Evolutionary conservation across 164 flowering plant species (phyloP), one percentile per base, ranked within the genome.

Genomic region (Buxus sempervirens): DNA sequence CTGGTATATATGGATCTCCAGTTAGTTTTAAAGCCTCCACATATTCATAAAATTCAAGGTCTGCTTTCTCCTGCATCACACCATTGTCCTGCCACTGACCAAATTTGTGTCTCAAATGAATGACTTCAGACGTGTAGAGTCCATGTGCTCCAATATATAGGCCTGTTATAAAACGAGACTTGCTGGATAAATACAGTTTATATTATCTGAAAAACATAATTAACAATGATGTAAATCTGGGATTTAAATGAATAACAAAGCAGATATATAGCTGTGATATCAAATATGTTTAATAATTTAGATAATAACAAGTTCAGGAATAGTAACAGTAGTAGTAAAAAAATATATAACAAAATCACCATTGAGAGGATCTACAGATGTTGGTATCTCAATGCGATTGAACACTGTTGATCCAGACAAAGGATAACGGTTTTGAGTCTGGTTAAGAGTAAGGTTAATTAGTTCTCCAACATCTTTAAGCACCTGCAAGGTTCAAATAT

Each of bases 1-100:
- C 99, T 20, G 99, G 99, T 28, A 92, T 88, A 82, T 85, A 83
- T 69, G 89, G 91, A 83, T 95, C 98, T 67, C 99, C 99, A 38
- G 93, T 92, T 63, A 95, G 58, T 74, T 95, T 95, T 55, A 86
- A 60, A 62, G 99, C 99, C 78, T 95, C 99, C 58, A 95, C 97
- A 78, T 95, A 95, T 77, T 95, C 99, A 79, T 93, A 95, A 76
- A 95, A 90, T 74, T 93, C 95, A 55, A 90, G 78, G 79, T 78
- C 74, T 21, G 83, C 67, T 54, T 80, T 70, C 68, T 84, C 80
- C 70, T 78, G 70, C 36, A 60, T 70, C 42, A 65, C 76, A 48
- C 75, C 78, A 73, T 87, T 91, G 62, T 87, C 93, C 77, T 86
- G 77, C 97, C 97, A 95, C 68, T 89, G 90, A 66, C 99, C 99